Conservation (phyloP, 1,284 basidiomycete genomes). For the Ceratobasidium sp. region DNA sequence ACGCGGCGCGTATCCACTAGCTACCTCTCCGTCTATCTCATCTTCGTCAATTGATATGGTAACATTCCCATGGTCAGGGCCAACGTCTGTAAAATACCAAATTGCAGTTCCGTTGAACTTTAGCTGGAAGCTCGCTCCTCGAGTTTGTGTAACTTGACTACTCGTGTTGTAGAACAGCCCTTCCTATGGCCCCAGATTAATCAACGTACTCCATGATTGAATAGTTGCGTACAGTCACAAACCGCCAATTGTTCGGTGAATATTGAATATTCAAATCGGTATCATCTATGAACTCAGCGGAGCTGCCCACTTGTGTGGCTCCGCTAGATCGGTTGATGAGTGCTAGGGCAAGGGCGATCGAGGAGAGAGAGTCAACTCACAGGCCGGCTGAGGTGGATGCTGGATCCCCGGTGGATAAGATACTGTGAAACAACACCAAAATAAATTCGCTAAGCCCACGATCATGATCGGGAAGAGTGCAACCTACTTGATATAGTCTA, state of each 20-base stretch:
- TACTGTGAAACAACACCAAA: neutral
- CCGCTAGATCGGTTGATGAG: constrained; percentile 4
- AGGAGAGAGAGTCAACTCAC: neutral
- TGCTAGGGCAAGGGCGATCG: neutral
- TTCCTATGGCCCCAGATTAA: constrained; percentile 3
- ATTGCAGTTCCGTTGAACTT: constrained; percentile 26
- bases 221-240: neutral
- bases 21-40: constrained; percentile 19
- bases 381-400: neutral
- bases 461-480: no score
- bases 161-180: constrained; percentile 22
- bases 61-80: constrained; percentile 15
- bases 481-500: constrained; percentile 36
- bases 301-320: constrained; percentile 17
- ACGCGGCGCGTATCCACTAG: constrained; percentile 20
- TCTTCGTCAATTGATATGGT: constrained; percentile 26
- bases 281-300: constrained; percentile 6
- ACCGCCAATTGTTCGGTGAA: constrained; percentile 12
- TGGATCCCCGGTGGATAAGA: neutral
- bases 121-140: constrained; percentile 29
- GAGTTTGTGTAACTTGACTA: constrained; percentile 23
- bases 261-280: constrained; percentile 15
- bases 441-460: neutral
- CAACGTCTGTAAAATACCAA: constrained; percentile 38
- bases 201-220: neutral